Conservation (phyloP, 106 monocot species). For the Acorus gramineus region DNA sequence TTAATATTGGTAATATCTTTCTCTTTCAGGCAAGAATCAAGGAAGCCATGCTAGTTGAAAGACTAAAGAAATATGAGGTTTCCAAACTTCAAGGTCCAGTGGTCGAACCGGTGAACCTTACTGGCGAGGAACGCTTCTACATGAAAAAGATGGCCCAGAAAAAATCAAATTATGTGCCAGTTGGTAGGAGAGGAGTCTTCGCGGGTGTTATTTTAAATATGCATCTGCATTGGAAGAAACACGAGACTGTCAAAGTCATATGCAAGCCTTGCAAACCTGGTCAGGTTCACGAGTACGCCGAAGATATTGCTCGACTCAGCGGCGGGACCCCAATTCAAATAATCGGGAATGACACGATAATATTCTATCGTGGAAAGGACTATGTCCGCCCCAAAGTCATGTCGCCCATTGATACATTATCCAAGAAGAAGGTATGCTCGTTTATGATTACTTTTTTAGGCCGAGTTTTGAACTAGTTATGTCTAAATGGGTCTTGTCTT, state of each 20-base stretch:
- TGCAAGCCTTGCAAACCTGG: conserved; percentile 96
- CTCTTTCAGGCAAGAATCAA: conserved; percentile 68
- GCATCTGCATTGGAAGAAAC: conserved; percentile 99
- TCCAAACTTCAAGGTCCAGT: conserved; percentile 62
- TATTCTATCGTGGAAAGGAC: conserved; percentile 88
- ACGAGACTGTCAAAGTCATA: conserved; percentile 94
- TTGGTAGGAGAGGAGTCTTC: conserved; percentile 82
- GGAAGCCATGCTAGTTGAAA: conserved; percentile 67
- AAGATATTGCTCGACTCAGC: conserved; percentile 78
- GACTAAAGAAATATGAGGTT: conserved; percentile 76
- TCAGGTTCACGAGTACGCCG: conserved; percentile 88
- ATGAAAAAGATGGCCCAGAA: conserved; percentile 98
- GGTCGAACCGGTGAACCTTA: conserved; percentile 40
- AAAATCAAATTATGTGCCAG: conserved; percentile 85
- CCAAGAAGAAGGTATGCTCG: conserved; percentile 77
- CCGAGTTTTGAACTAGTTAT: background rate
- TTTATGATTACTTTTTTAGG: background rate
- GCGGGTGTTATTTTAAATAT: conserved; percentile 93
- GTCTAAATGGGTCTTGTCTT: background rate
- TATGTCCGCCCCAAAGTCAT: conserved; percentile 90
- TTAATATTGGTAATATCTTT: background rate
- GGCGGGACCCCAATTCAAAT: conserved; percentile 82
- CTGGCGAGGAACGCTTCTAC: conserved; percentile 85
- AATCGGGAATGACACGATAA: conserved; percentile 75
- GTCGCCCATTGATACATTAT: conserved; percentile 93